A percentile compares a stretch with the other conserved stretches of the same genome.
Evolutionary conservation across 106 monocot genomes (phyloP).

Genomic region (Allium cepa): DNA sequence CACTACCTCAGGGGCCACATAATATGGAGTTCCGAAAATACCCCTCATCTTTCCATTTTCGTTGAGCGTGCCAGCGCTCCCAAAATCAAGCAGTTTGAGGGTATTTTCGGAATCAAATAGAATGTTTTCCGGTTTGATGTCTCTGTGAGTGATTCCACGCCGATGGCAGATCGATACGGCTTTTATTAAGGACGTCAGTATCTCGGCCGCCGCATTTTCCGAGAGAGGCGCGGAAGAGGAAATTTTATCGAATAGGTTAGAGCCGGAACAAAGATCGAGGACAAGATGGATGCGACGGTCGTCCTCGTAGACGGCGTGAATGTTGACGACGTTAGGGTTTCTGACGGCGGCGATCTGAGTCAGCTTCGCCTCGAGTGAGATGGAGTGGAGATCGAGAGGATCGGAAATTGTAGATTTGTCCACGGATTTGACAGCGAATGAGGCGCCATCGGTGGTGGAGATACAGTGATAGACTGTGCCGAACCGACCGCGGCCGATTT

Average conservation of each 20-base stretch:
- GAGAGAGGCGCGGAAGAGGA: conserved; percentile 16
- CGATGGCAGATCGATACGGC: conserved; percentile 68
- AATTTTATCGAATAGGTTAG: conserved; percentile 62
- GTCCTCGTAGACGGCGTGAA: conserved; percentile 71
- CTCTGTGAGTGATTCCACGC: conserved; percentile 72
- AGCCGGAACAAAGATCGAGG: conserved; percentile 57
- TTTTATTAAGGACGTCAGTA: conserved; percentile 53
- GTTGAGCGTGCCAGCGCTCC: conserved; percentile 56
- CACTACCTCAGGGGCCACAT: conserved; percentile 90
- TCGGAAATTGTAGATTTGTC: conserved; percentile 52
- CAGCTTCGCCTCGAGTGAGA: conserved; percentile 53
- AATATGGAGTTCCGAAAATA: conserved; percentile 87
- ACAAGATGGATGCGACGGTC: conserved; percentile 41
- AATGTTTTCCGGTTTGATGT: conserved; percentile 85
- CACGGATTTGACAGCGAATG: conserved; percentile 66
- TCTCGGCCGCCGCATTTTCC: conserved; percentile 40
- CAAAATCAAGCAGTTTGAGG: conserved; percentile 66
- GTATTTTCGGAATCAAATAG: conserved; percentile 37
- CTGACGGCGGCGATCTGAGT: conserved; percentile 31
- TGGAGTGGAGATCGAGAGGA: conserved; percentile 39
- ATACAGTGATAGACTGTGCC: conserved; percentile 54
- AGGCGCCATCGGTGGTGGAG: conserved; percentile 28
- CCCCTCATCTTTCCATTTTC: conserved; percentile 42
- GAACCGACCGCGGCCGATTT: conserved; percentile 84
- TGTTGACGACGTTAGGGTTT: conserved; percentile 45